Conservation (phyloP, 2,329 filamentous ascomycete species). For the Neoascochyta sp. region DNA sequence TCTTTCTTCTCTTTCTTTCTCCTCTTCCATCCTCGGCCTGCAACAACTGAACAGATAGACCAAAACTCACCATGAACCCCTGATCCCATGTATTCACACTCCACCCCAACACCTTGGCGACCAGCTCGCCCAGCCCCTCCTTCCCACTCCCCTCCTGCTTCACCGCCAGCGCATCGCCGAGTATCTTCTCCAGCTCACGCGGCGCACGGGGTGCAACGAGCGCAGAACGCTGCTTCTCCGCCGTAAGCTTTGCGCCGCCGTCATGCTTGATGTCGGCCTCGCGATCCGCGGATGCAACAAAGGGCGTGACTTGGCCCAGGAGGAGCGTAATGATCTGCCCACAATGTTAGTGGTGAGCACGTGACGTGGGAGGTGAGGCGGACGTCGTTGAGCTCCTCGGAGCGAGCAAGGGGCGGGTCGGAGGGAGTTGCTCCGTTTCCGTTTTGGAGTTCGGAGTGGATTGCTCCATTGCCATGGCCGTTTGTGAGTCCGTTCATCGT, state of each 20-base stretch:
- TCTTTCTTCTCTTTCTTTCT: no score
- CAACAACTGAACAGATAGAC: no score
- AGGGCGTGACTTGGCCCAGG: conserved; percentile 65
- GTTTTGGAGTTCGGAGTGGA: no score
- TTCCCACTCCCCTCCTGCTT: conserved; percentile 41
- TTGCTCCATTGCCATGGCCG: no score
- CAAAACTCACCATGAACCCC: conserved; percentile 64
- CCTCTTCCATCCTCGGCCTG: no score
- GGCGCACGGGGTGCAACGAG: conserved; percentile 47
- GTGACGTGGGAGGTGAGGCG: conserved; percentile 3
- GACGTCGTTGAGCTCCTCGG: conserved; percentile 41
- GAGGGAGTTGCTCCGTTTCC: conserved; percentile 6
- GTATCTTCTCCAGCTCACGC: conserved; percentile 41
- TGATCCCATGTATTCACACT: conserved; percentile 99
- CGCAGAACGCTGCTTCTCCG: conserved; percentile 42
- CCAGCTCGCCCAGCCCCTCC: conserved; percentile 44
- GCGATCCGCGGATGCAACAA: conserved; percentile 67
- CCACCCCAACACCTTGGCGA: conserved; percentile 71
- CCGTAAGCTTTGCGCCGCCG: conserved; percentile 56
- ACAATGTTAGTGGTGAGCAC: conserved; percentile 2
- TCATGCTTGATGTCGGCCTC: conserved; percentile 54
- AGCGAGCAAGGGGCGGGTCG: conserved; percentile 26
- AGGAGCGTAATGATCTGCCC: conserved; percentile 64
- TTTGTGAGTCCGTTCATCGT: no score
- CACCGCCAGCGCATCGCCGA: conserved; percentile 34